Conservation (phyloP, 805 yeast genomes). For the Metschnikowia peoriensis region DNA sequence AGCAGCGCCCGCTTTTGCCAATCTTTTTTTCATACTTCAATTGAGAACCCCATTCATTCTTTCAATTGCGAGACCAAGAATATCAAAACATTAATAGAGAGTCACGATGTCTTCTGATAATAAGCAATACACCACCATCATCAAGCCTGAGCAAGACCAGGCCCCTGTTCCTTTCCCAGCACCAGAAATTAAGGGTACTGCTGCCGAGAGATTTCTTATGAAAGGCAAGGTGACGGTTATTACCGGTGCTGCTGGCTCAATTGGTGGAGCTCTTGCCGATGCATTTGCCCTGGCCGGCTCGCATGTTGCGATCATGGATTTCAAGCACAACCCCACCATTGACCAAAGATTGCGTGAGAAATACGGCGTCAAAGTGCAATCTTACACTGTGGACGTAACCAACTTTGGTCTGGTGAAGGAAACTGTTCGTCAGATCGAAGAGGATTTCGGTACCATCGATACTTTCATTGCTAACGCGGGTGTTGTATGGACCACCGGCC, state of each 20-base stretch:
- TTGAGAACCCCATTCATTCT: too few species aligned
- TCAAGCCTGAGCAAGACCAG: constrained; percentile 19
- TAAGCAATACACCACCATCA: constrained; percentile 15
- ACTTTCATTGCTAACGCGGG: constrained; percentile 90
- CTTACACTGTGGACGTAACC: constrained; percentile 61
- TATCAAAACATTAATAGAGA: too few species aligned
- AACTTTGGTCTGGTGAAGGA: constrained; percentile 48
- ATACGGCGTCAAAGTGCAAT: constrained; percentile 61
- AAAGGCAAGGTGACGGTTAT: constrained; percentile 27
- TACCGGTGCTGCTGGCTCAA: constrained; percentile 33
- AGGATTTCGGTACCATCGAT: constrained; percentile 79
- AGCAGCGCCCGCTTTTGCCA: too few species aligned
- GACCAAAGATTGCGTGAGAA: constrained; percentile 31
- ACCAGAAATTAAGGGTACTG: constrained; percentile 17
- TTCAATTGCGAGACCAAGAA: neutral
- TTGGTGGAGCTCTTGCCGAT: constrained; percentile 28
- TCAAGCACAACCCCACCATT: constrained; percentile 29
- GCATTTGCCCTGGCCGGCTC: constrained; percentile 61
- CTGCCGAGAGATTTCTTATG: constrained; percentile 18
- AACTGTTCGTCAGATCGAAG: constrained; percentile 48
- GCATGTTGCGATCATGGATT: constrained; percentile 45
- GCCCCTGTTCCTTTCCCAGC: constrained; percentile 16
- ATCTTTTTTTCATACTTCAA: too few species aligned
- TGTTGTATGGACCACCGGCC: constrained; percentile 47
- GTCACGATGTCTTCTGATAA: constrained; percentile 5